These are phyloP conservation scores for Coemansia sp. DNA, from an alignment of 192 early-diverging fungal species.

Conservation along the genomic window DNA sequence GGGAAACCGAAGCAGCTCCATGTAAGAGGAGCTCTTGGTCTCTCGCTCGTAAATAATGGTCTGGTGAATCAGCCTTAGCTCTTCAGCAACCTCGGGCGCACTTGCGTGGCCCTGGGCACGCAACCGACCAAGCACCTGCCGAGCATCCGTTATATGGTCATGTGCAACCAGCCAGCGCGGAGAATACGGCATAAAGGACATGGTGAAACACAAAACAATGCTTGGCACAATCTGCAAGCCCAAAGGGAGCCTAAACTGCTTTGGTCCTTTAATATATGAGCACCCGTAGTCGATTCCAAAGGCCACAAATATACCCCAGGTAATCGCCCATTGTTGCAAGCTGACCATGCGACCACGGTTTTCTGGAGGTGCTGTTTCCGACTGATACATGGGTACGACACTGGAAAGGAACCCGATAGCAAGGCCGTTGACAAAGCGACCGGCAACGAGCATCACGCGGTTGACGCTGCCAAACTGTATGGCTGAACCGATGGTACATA, in stretches of 20 bases:
- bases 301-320: conserved; percentile 72
- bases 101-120: conserved; percentile 61
- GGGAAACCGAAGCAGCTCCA: conserved; percentile 54
- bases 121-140: conserved; percentile 62
- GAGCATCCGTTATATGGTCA: conserved; percentile 65
- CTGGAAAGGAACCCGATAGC: conserved; percentile 76
- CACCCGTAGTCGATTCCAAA: conserved; percentile 49
- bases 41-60: conserved; percentile 62
- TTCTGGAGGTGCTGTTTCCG: conserved; percentile 76
- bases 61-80: conserved; percentile 70
- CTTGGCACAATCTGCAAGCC: conserved; percentile 81
- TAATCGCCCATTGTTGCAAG: conserved; percentile 91
- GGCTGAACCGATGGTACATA: conserved; percentile 74
- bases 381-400: conserved; percentile 69
- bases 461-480: conserved; percentile 63
- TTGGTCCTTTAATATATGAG: conserved; percentile 41
- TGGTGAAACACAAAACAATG: conserved; percentile 60
- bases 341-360: conserved; percentile 84
- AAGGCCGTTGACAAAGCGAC: conserved; percentile 77
- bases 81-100: conserved; percentile 55
- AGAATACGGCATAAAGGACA: conserved; percentile 77
- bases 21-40: conserved; percentile 59
- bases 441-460: conserved; percentile 64
- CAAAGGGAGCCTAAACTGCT: conserved; percentile 77
- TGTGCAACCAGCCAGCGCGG: conserved; percentile 80